phyloP scores from a whole-genome alignment of 768 basidiomycete species.

The Tulasnella sp. region DNA sequence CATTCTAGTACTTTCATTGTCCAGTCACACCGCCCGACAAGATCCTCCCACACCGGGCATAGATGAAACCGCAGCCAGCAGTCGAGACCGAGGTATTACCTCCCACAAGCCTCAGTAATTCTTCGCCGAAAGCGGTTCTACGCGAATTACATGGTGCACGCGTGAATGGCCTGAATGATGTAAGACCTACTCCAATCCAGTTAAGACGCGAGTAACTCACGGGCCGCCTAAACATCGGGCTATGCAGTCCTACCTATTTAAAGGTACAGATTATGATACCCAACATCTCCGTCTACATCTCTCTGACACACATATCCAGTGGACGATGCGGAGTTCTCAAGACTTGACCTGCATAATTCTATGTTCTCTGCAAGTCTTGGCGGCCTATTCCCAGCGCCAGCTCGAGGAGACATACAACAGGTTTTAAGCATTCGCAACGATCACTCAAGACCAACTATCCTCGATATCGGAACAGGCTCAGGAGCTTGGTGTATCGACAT shows the following conservation, averaged over 20 bases:
- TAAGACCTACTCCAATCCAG: neutral
- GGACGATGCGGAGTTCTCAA: neutral
- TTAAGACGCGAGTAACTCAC: too few species aligned
- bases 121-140: neutral
- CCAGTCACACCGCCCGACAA: neutral
- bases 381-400: neutral
- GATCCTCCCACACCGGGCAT: neutral
- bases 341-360: neutral
- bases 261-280: neutral
- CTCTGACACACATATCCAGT: too few species aligned
- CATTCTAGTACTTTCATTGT: neutral
- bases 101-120: neutral
- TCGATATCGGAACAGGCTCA: conserved; percentile 26
- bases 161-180: neutral
- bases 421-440: neutral
- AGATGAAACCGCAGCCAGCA: neutral
- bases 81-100: neutral
- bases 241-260: neutral
- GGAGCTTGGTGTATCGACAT: conserved; percentile 20
- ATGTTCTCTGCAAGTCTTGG: neutral
- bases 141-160: neutral
- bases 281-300: neutral
- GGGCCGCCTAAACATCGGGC: too few species aligned
- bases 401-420: neutral
- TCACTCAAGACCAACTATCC: neutral